Evolutionary conservation across 331 rosid genomes (phyloP), one percentile per base, ranked within the genome.

Genomic region (Pyrus hybrid): DNA sequence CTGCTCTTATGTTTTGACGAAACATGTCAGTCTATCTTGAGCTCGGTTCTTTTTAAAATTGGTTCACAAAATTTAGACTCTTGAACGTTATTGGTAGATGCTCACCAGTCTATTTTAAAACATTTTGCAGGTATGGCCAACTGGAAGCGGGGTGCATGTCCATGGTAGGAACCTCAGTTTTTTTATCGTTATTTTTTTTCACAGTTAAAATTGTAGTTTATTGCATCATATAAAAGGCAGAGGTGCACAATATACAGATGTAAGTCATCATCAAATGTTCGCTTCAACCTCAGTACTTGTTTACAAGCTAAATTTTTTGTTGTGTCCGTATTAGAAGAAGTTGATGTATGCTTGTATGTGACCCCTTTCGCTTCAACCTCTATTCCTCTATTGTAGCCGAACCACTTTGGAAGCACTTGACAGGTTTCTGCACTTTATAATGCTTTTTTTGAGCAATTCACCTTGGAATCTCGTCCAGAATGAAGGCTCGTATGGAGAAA

Each of bases 401-500:
- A 18, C 81, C 87, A 13, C 81, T 73, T 4, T 26, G 23, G 21
- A 47, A 4, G 35, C 82, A 76, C 43, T 28, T 51, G 2, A 62
- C 2, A 0, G 45, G 77, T 72, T 83, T 79, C 25, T 72, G 33
- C 69, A 41, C 32, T 2, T 2, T 51, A 66, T 79, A 91, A 8
- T 78, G 58, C 74, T 28, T 26, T 63, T 65, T 79, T 79, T 1
- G 80, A 86, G 84, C 94, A 88, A 0, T 86, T 53, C 58, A 83
- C 87, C 0, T 13, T 23, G 41, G 90, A 67, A 71, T 93, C 96
- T 60, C 77, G 58, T 16, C 51, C 64, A 0, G 97, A 95, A 33
- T 93, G 88, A n/a, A 72, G 29, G 66, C 23, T 76, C n/a, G 87
- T 87, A 85, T 1, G 94, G 98, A 14, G 96, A 85, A n/a, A 91